These are phyloP conservation scores for Telfairia occidentalis DNA, from an alignment of 331 rosid species.

Conservation along the genomic window DNA sequence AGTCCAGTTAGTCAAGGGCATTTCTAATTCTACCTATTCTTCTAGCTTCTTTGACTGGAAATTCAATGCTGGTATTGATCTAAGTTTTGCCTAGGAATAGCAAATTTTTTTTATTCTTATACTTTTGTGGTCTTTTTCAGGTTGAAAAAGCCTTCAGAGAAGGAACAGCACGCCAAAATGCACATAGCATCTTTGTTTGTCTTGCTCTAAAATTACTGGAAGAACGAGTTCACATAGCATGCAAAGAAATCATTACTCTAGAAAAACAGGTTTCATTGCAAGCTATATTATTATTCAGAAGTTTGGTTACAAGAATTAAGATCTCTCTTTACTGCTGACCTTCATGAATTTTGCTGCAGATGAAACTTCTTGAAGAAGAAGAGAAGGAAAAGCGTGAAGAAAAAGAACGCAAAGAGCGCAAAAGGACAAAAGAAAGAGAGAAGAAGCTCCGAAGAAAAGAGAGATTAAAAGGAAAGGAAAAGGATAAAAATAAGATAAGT, in stretches of 20 bases:
- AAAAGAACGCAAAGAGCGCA: slow-evolving; percentile 95
- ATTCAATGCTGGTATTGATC: background rate
- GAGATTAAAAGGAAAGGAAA: slow-evolving; percentile 88
- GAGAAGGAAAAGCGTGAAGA: slow-evolving; percentile 97
- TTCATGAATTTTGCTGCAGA: slow-evolving; percentile 34
- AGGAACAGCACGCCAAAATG: slow-evolving; percentile 99
- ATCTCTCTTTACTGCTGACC: slow-evolving; percentile 5
- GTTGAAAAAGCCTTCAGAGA: slow-evolving; percentile 98
- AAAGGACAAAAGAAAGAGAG: slow-evolving; percentile 84
- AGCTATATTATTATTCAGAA: slow-evolving; percentile 17
- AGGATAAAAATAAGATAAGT: slow-evolving; percentile 48
- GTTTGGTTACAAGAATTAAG: slow-evolving; percentile 4
- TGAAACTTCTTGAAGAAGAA: slow-evolving; percentile 97
- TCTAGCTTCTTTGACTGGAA: background rate
- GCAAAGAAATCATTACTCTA: slow-evolving; percentile 90
- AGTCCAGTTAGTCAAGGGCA: background rate
- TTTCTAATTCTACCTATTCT: background rate
- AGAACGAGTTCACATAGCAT: slow-evolving; percentile 90
- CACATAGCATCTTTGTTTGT: slow-evolving; percentile 93
- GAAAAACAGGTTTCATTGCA: slow-evolving; percentile 80
- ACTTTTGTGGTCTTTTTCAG: slow-evolving; percentile 36
- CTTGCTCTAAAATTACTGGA: slow-evolving; percentile 88
- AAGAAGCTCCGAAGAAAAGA: slow-evolving; percentile 91
- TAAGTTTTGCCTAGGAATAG: background rate
- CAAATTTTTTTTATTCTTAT: slow-evolving; percentile 8